These are phyloP conservation scores for Plasmodium coatneyi DNA, from an alignment of 169 alveolate genomes.

Conservation along the genomic window DNA sequence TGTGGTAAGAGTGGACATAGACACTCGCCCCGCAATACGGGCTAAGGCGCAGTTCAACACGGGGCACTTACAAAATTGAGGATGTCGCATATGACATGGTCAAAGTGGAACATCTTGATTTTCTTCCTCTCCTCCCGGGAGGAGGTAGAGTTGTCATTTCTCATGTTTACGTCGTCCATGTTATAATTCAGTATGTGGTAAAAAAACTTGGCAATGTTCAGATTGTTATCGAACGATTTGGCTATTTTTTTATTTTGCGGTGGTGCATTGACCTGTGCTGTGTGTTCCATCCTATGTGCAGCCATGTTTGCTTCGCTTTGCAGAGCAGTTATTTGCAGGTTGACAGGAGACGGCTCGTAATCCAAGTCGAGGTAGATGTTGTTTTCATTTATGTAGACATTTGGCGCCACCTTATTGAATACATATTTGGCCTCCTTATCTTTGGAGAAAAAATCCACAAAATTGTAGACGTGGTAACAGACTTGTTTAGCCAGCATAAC, in stretches of 20 bases:
- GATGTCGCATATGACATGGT: slow-evolving; percentile 47
- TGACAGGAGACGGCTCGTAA: slow-evolving; percentile 33
- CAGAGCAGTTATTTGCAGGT: background rate
- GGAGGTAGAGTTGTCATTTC: background rate
- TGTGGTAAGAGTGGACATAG: background rate
- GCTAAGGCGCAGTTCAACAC: too few species aligned
- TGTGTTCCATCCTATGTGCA: background rate
- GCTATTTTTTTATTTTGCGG: slow-evolving; percentile 22
- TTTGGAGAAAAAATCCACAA: slow-evolving; percentile 31
- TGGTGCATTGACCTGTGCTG: background rate
- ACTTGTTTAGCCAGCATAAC: slow-evolving; percentile 37
- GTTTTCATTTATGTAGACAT: slow-evolving; percentile 52
- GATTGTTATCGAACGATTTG: slow-evolving; percentile 39
- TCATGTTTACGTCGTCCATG: background rate
- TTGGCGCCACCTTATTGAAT: slow-evolving; percentile 21
- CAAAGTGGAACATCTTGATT: slow-evolving; percentile 63
- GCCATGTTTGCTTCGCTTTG: background rate
- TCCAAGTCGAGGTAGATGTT: slow-evolving; percentile 42
- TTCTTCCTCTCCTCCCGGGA: slow-evolving; percentile 54
- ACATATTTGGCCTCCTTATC: slow-evolving; percentile 33
- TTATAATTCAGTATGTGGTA: slow-evolving; percentile 30
- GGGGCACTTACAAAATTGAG: slow-evolving; percentile 53
- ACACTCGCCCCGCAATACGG: background rate
- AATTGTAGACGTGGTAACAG: slow-evolving; percentile 66
- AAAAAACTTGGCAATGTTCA: slow-evolving; percentile 48